These are phyloP conservation scores for Pigoraptor vietnamica DNA, from an alignment of 78 protist genomes.

Conservation along the genomic window DNA sequence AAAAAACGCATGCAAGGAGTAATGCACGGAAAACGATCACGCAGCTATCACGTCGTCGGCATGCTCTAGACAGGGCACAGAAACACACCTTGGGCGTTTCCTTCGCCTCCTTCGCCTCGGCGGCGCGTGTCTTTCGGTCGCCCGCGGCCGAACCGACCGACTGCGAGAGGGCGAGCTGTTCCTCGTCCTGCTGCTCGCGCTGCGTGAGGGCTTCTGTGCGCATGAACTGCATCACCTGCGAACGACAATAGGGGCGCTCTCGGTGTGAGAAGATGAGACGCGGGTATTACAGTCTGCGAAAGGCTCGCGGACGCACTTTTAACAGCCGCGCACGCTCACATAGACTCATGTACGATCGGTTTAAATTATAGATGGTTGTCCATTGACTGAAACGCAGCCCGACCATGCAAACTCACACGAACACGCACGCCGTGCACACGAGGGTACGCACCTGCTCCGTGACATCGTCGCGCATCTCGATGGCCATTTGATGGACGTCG, in stretches of 20 bases:
- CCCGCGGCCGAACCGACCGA: neutral
- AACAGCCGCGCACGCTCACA: neutral
- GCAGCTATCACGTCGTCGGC: no score
- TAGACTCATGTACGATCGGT: neutral
- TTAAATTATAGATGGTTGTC: no score
- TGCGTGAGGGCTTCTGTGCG: neutral
- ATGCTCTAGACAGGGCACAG: no score
- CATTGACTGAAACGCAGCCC: neutral
- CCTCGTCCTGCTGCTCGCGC: neutral
- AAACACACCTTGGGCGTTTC: neutral
- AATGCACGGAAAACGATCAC: no score
- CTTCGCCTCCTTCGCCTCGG: no score
- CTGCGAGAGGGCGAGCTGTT: neutral
- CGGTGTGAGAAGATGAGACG: no score
- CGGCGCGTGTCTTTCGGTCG: no score
- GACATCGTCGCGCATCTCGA: conserved; percentile 3
- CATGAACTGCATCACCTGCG: neutral
- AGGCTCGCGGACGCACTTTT: neutral
- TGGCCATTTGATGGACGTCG: neutral
- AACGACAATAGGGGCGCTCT: neutral
- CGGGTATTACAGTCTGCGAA: no score
- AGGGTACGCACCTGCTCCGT: neutral
- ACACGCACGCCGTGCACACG: neutral
- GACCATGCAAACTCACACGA: neutral
- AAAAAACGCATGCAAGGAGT: no score